Evolutionary conservation across 805 yeast species (phyloP), one percentile per base, ranked within the genome.

Genomic region (Cyberlindnera saturnus): DNA sequence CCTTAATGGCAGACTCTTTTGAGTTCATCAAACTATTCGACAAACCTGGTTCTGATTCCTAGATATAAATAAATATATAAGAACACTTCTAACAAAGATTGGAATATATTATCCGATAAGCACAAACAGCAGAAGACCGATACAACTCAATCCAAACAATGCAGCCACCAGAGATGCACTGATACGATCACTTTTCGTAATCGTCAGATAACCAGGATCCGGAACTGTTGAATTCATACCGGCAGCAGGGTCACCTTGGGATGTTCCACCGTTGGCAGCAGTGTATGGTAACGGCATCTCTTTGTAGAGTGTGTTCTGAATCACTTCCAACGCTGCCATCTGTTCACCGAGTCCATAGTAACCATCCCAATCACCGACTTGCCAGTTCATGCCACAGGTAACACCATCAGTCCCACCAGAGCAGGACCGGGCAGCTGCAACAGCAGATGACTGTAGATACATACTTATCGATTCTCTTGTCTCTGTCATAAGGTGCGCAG

Each of bases 321-420:
- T 68, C 1, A 66, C 66, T 56, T 89, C 97, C 48, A 89, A 65
- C 0, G 96, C 96, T 30, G 82, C 67, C 75, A 86, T 84, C 65
- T 91, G 96, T 66, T 91, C 96, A 44, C 97, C 97, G 31, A 91
- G 71, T 3, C 97, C 96, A 55, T 76, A 87, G 34, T 59, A 57
- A 2, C 75, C 80, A 63, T 90, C 97, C 81, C 84, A 85, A 16
- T 77, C 79, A 2, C 69, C 67, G 8, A 61, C 60, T 3, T 75
- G 64, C 98, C 98, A 90, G 57, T 86, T 73, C 44, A 75, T 57
- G 26, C 96, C 97, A 70, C 98, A 91, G 0, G 97, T 90, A 49
- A 79, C 83, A 15, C 87, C 87, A 61, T 90, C 97, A 5, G 65
- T 46, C 55, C 96, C 97, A 50, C 97, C 97, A 1, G 83, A 70